Evolutionary conservation across 2,329 filamentous ascomycete species (phyloP).

Genomic region (Claviceps sp.): DNA sequence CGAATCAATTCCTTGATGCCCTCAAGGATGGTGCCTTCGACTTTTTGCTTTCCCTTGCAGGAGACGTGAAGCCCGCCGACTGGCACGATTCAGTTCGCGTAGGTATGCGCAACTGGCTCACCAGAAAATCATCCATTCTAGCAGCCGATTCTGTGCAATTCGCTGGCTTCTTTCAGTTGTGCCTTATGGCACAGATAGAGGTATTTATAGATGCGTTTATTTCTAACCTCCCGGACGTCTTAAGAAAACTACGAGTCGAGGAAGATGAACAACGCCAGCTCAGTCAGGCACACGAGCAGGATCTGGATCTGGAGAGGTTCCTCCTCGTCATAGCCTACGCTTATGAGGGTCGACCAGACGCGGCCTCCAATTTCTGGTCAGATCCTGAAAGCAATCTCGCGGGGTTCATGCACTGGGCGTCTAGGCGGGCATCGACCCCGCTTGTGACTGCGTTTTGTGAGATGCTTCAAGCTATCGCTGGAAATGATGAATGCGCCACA

Average conservation of each 20-base stretch:
- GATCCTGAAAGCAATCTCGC: slow-evolving; percentile 87
- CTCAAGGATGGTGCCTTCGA: slow-evolving; percentile 85
- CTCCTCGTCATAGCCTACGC: slow-evolving; percentile 84
- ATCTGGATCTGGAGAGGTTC: slow-evolving; percentile 74
- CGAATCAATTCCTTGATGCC: slow-evolving; percentile 59
- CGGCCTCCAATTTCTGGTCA: slow-evolving; percentile 79
- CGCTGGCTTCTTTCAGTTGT: slow-evolving; percentile 55
- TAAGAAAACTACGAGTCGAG: slow-evolving; percentile 72
- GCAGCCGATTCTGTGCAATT: slow-evolving; percentile 55
- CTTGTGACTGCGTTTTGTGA: slow-evolving; percentile 93
- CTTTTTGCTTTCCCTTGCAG: slow-evolving; percentile 73
- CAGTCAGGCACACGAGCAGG: slow-evolving; percentile 50
- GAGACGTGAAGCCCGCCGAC: slow-evolving; percentile 65
- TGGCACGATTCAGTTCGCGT: slow-evolving; percentile 82
- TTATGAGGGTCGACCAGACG: slow-evolving; percentile 74
- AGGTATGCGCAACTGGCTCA: slow-evolving; percentile 68
- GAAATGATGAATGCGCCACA: slow-evolving; percentile 68
- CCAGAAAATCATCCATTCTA: slow-evolving; percentile 63
- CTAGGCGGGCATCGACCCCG: slow-evolving; percentile 86
- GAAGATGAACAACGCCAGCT: slow-evolving; percentile 77
- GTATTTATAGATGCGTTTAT: slow-evolving; percentile 85
- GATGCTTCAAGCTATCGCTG: slow-evolving; percentile 80
- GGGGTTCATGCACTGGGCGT: slow-evolving; percentile 96
- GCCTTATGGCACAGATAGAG: slow-evolving; percentile 72
- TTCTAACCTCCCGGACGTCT: slow-evolving; percentile 83